Evolutionary conservation across 345 rosid genomes (phyloP).

Genomic region (Hypericum perforatum): DNA sequence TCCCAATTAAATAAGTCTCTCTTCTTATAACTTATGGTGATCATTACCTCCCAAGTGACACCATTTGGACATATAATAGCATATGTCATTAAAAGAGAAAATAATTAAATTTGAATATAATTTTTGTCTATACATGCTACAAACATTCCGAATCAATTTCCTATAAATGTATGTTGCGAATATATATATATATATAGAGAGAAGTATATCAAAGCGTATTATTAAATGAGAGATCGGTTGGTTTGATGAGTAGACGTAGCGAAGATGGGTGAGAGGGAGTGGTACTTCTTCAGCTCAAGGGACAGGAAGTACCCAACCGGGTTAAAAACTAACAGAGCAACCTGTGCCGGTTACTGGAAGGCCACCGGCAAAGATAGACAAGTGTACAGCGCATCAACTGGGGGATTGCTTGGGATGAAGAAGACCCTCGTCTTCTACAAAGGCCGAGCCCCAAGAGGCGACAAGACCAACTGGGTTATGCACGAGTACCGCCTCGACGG

Average conservation of each 20-base stretch:
- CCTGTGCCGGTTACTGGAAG: conserved; percentile 86
- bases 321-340: conserved; percentile 75
- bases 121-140: no score
- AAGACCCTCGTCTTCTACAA: conserved; percentile 77
- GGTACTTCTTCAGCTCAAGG: conserved; percentile 81
- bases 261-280: conserved; percentile 86
- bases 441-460: conserved; percentile 87
- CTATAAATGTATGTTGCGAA: no score
- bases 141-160: no score
- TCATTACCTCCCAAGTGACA: no score
- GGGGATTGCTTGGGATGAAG: conserved; percentile 73
- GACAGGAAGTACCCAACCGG: conserved; percentile 95
- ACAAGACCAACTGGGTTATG: conserved; percentile 94
- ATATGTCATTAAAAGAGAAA: no score
- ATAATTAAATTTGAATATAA: no score
- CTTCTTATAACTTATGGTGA: no score
- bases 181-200: no score
- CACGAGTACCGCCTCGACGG: conserved; percentile 88
- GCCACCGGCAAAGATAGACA: conserved; percentile 87
- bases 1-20: no score
- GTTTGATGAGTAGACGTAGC: conserved; percentile 36
- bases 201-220: no score
- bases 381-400: conserved; percentile 43
- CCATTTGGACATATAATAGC: no score
- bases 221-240: no score